A percentile compares a stretch with the other conserved stretches of the same genome.
Evolutionary conservation across 2,329 filamentous ascomycete species (phyloP).

Genomic region (Verticillium longisporum): DNA sequence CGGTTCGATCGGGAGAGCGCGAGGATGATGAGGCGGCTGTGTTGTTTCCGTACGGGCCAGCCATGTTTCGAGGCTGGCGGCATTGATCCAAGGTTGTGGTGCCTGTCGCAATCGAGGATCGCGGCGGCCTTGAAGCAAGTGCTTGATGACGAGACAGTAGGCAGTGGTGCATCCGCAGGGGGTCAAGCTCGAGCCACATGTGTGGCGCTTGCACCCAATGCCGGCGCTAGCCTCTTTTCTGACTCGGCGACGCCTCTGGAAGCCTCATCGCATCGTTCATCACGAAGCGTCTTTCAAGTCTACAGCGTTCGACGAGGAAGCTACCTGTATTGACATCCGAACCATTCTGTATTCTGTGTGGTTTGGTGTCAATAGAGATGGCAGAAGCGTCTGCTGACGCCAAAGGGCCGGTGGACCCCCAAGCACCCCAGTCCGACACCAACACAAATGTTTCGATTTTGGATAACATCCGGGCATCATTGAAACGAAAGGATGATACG

Average conservation of each 20-base stretch:
- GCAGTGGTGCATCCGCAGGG: background rate
- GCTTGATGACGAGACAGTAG: background rate
- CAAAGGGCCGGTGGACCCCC: background rate
- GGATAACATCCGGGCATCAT: slow-evolving; percentile 46
- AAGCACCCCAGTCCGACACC: background rate
- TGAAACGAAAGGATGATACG: slow-evolving; percentile 58
- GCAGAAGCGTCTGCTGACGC: background rate
- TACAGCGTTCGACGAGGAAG: background rate
- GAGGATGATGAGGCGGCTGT: slow-evolving; percentile 27
- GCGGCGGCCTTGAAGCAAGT: background rate
- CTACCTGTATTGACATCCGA: background rate
- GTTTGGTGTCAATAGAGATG: background rate
- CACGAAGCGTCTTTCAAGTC: background rate
- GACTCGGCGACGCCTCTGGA: background rate
- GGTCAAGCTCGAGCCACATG: background rate
- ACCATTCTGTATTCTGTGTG: no score
- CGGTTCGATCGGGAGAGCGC: slow-evolving; percentile 10
- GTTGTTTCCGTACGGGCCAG: slow-evolving; percentile 27
- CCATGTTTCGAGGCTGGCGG: slow-evolving; percentile 28
- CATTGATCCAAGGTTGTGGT: background rate
- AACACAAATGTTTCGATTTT: slow-evolving; percentile 20
- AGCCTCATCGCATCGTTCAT: background rate
- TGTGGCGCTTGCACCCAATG: background rate
- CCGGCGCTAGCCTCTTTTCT: background rate
- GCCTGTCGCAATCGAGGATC: background rate